Conservation (phyloP, 2,329 filamentous ascomycete genomes). For the Metarhizium anisopliae region DNA sequence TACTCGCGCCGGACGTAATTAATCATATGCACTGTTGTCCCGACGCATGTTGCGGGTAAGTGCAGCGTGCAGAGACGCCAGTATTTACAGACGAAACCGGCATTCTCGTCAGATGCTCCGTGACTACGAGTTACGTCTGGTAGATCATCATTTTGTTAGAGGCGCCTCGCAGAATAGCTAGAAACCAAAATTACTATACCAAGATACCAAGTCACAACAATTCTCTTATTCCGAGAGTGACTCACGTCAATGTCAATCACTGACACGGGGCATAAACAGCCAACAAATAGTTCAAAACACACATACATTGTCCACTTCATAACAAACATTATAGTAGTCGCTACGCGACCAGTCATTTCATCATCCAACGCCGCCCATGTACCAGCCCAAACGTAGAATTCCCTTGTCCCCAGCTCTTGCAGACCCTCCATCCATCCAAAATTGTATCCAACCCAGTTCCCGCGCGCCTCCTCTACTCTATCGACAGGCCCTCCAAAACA, state of each 20-base stretch:
- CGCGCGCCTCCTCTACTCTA: slow-evolving; percentile 26
- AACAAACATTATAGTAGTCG: neutral
- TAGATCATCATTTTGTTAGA: too few species aligned
- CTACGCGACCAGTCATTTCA: neutral
- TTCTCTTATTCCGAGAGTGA: too few species aligned
- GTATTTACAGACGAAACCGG: neutral
- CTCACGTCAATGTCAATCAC: too few species aligned
- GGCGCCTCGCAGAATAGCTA: too few species aligned
- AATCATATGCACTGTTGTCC: neutral
- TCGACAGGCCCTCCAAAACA: slow-evolving; percentile 63
- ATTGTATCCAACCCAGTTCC: neutral
- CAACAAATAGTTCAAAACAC: neutral
- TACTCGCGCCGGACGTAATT: neutral
- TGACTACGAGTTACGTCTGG: too few species aligned
- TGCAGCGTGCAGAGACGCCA: neutral
- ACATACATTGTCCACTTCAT: neutral
- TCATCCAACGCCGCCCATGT: neutral
- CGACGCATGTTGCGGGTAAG: neutral
- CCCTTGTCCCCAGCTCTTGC: neutral
- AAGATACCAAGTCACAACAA: too few species aligned
- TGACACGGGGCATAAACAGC: too few species aligned
- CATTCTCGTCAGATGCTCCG: neutral
- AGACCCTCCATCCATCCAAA: neutral
- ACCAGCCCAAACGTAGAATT: neutral
- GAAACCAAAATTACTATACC: too few species aligned